Conservation (phyloP, 2,329 filamentous ascomycete genomes). For the Pseudopithomyces chartarum region DNA sequence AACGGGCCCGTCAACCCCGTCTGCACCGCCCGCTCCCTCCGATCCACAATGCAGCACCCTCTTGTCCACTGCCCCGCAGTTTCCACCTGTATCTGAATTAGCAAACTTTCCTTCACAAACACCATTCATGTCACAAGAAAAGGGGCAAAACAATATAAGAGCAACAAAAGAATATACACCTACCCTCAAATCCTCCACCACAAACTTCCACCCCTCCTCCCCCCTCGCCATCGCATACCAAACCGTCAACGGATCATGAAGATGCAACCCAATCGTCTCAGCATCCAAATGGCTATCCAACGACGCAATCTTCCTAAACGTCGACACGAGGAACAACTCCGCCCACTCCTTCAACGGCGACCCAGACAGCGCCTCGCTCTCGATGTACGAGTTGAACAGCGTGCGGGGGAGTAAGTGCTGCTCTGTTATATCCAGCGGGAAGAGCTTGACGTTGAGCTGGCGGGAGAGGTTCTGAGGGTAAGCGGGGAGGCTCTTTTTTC, state of each 20-base stretch:
- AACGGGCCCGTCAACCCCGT: conserved; percentile 31
- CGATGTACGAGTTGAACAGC: conserved; percentile 40
- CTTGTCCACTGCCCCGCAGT: conserved; percentile 92
- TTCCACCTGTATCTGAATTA: conserved; percentile 61
- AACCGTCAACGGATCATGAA: conserved; percentile 54
- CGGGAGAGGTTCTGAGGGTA: conserved; percentile 51
- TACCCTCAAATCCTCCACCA: conserved; percentile 72
- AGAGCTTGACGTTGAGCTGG: conserved; percentile 52
- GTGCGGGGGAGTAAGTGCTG: conserved; percentile 49
- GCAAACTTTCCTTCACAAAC: neutral
- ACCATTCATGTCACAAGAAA: too few relatives aligned
- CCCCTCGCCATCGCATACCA: conserved; percentile 40
- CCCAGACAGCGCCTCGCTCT: conserved; percentile 25
- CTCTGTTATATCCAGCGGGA: conserved; percentile 56
- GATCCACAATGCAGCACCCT: conserved; percentile 87
- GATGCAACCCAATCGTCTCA: conserved; percentile 46
- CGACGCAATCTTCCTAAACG: conserved; percentile 52
- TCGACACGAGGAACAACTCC: conserved; percentile 50
- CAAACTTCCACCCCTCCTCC: conserved; percentile 41
- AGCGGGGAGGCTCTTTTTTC: conserved; percentile 29
- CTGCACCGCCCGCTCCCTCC: conserved; percentile 63
- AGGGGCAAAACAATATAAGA: too few relatives aligned
- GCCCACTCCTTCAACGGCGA: conserved; percentile 55
- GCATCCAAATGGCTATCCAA: conserved; percentile 43
- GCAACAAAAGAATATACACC: neutral